Percentiles rank a stretch among this genome's conserved stretches.
Evolutionary conservation across 148 eudicot species (phyloP).

Genomic region (Nepenthes mirabilis): DNA sequence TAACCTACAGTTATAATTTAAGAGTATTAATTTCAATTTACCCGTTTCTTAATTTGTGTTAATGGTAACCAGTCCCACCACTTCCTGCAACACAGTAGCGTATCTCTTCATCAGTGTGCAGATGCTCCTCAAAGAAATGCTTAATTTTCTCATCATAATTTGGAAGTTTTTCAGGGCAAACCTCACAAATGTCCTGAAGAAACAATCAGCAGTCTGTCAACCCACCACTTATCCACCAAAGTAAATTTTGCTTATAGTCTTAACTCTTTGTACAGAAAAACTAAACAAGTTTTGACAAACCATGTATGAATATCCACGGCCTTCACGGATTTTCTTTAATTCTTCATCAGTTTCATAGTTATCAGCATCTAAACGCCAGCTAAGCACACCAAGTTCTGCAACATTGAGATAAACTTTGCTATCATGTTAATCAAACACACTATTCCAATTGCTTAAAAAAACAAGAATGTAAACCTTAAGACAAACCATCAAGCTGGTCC

Average conservation of each 20-base stretch:
- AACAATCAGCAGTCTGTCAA: background rate
- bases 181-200: slow-evolving; percentile 67
- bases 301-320: slow-evolving; percentile 80
- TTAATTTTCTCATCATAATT: slow-evolving; percentile 88
- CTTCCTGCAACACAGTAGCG: slow-evolving; percentile 90
- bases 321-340: slow-evolving; percentile 74
- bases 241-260: background rate
- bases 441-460: background rate
- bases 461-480: background rate
- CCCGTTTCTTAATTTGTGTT: background rate
- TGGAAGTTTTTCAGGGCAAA: slow-evolving; percentile 79
- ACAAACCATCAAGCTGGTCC: slow-evolving; percentile 52
- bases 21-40: slow-evolving; percentile 1
- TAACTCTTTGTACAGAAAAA: background rate
- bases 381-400: slow-evolving; percentile 76
- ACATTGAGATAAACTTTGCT: background rate
- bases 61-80: slow-evolving; percentile 30
- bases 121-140: slow-evolving; percentile 79
- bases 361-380: slow-evolving; percentile 92
- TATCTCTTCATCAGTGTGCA: slow-evolving; percentile 99
- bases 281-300: slow-evolving; percentile 23
- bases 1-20: slow-evolving; percentile 43
- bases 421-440: background rate
- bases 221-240: background rate
- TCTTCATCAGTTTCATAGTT: slow-evolving; percentile 85